phyloP scores from a whole-genome alignment of 1,139 yeast species.

The Pichia cactophila region DNA sequence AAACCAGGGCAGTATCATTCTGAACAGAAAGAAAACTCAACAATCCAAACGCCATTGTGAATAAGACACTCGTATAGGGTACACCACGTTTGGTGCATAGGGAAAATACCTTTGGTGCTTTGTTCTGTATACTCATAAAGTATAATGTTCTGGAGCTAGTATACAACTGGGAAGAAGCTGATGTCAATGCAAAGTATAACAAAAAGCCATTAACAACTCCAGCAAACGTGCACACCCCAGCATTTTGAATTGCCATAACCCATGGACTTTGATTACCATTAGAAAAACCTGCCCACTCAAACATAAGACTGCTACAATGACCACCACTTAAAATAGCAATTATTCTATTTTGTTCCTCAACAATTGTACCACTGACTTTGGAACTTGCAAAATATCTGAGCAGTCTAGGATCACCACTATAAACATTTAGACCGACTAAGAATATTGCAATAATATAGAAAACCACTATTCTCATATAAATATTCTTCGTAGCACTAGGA shows the following conservation, averaged over 20 bases:
- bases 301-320: slow-evolving; percentile 28
- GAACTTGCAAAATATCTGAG: slow-evolving; percentile 37
- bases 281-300: slow-evolving; percentile 41
- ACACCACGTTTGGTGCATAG: slow-evolving; percentile 59
- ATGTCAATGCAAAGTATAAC: slow-evolving; percentile 66
- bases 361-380: not conserved
- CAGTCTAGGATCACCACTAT: slow-evolving; percentile 69
- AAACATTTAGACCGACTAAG: slow-evolving; percentile 61
- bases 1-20: slow-evolving; percentile 54
- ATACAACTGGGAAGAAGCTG: slow-evolving; percentile 71
- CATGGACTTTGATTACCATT: slow-evolving; percentile 70
- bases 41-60: slow-evolving; percentile 53
- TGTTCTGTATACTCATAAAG: slow-evolving; percentile 63
- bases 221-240: slow-evolving; percentile 57
- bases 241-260: slow-evolving; percentile 70
- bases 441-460: slow-evolving; percentile 68
- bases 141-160: slow-evolving; percentile 75
- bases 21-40: slow-evolving; percentile 55
- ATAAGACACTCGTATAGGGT: slow-evolving; percentile 62
- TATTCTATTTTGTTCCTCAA: slow-evolving; percentile 17
- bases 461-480: slow-evolving; percentile 62
- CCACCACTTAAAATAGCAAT: slow-evolving; percentile 27
- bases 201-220: slow-evolving; percentile 59
- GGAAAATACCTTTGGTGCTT: slow-evolving; percentile 56
- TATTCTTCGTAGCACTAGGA: slow-evolving; percentile 70